Conservation (phyloP, 192 early-diverging fungal species). For the Bifiguratus adelaidae region DNA sequence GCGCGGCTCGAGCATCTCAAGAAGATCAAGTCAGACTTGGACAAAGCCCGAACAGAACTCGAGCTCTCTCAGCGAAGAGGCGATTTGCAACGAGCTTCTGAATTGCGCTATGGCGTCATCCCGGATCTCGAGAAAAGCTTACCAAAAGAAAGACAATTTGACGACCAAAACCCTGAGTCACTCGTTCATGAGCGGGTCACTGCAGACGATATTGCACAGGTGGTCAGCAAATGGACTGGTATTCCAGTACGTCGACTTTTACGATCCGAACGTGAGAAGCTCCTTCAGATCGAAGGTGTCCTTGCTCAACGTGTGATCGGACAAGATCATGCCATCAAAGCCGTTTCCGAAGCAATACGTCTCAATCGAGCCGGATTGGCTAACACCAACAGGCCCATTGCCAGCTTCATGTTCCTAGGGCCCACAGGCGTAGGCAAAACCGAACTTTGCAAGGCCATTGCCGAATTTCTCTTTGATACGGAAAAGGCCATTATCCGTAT, state of each 20-base stretch:
- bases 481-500: constrained; percentile 91
- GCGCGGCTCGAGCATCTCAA: constrained; percentile 51
- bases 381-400: constrained; percentile 69
- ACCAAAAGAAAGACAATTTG: constrained; percentile 26
- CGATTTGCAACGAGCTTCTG: constrained; percentile 61
- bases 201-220: constrained; percentile 62
- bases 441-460: constrained; percentile 68
- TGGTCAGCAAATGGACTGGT: constrained; percentile 65
- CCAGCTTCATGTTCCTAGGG: constrained; percentile 92
- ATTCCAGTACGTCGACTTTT: constrained; percentile 68
- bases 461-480: constrained; percentile 90
- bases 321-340: constrained; percentile 82
- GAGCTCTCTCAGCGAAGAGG: constrained; percentile 63
- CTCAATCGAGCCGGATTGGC: constrained; percentile 85
- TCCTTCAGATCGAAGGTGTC: constrained; percentile 61
- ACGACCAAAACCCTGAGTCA: constrained; percentile 27
- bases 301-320: constrained; percentile 61
- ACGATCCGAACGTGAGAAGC: constrained; percentile 57
- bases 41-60: constrained; percentile 63
- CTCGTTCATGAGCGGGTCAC: constrained; percentile 75
- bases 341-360: constrained; percentile 81
- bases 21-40: constrained; percentile 52
- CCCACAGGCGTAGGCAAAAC: constrained; percentile 96
- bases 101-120: constrained; percentile 70
- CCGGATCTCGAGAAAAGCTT: constrained; percentile 60